Base-by-base conservation (phyloP, 148 eudicot genomes). In the Rheum nobile region DNA sequence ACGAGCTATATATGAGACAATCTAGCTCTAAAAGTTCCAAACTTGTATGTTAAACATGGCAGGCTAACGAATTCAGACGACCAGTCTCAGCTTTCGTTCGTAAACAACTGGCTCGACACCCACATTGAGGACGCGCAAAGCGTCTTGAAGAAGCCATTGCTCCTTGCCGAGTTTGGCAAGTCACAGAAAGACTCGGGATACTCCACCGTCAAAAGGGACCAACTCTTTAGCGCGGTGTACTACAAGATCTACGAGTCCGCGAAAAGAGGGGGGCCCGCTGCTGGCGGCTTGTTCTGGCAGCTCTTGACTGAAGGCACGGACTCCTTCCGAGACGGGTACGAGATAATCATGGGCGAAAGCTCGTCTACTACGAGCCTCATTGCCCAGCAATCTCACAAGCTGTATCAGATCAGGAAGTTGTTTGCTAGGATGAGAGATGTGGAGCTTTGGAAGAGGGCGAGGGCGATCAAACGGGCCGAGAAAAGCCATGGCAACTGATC, bases 211-310 rank as follows among this genome's bases (percentile, higher is more conserved):
- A 79, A 90, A 72, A 86, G 96, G 47, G 92, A 92, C 78, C 80
- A 48, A 2, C 65, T 88, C 28, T 92, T 84, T 74, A 77, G 74
- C 21, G 71, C 68, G 4, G 92, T 92, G 0, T 95, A 88, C 69
- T 10, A 44, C 80, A 83, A 86, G 61, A 83, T 92, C 63, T 95
- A 88, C 71, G 76, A 81, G 19, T 95, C 97, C 0, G 96, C 92
- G 39, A 88, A 81, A 74, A 84, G 79, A 37, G 91, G 99, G 19
- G 99, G 97, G 1, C 80, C 97, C 2, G 89, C 89, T 8, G 88
- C 80, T 0, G 97, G 97, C 17, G 99, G 87, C 4, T 72, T 95
- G 77, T 92, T 92, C 81, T 95, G 99, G 99, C 97, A 92, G 78
- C 94, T 95, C 22, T 44, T 90, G 38, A 78, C 88, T 16, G 79